A percentile compares a stretch with the other conserved stretches of the same genome.
Conservation (phyloP, 2,329 filamentous ascomycete genomes). For the Colletotrichum musae region DNA sequence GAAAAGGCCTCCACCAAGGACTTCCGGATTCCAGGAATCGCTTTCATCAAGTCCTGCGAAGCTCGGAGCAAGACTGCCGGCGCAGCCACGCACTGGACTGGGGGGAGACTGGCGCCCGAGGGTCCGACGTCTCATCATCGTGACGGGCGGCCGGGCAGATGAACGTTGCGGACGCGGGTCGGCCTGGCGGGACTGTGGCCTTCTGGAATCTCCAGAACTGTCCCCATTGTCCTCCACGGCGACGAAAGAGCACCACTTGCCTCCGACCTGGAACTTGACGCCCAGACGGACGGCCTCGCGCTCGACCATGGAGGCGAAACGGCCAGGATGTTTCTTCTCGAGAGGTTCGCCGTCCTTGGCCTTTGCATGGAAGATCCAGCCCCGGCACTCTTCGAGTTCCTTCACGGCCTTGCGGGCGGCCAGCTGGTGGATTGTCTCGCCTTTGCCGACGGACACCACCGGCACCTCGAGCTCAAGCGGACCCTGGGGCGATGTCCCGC, state of each 20-base stretch:
- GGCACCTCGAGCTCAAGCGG: slow-evolving; percentile 76
- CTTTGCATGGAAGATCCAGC: slow-evolving; percentile 72
- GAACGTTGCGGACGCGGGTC: too few species aligned
- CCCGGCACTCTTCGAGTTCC: slow-evolving; percentile 79
- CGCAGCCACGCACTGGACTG: too few species aligned
- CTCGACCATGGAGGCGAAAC: slow-evolving; percentile 73
- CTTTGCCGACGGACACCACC: slow-evolving; percentile 61
- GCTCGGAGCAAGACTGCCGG: too few species aligned
- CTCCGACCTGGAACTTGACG: slow-evolving; percentile 75
- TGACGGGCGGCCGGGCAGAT: too few species aligned
- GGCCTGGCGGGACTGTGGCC: not conserved
- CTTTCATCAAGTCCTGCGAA: too few species aligned
- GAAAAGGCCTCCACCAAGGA: too few species aligned
- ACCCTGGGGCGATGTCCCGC: slow-evolving; percentile 69
- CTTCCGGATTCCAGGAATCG: too few species aligned
- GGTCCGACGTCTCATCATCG: too few species aligned
- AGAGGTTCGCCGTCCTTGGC: slow-evolving; percentile 62
- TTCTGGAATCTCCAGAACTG: not conserved
- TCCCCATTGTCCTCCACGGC: slow-evolving; percentile 67
- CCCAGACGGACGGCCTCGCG: slow-evolving; percentile 77
- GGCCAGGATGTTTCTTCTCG: slow-evolving; percentile 61
- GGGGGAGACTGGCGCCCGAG: too few species aligned
- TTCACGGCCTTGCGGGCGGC: slow-evolving; percentile 77
- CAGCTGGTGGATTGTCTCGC: slow-evolving; percentile 77
- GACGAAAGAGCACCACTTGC: slow-evolving; percentile 82